Conservation (phyloP, 805 yeast species). For the Kockiozyma suomiensis region DNA sequence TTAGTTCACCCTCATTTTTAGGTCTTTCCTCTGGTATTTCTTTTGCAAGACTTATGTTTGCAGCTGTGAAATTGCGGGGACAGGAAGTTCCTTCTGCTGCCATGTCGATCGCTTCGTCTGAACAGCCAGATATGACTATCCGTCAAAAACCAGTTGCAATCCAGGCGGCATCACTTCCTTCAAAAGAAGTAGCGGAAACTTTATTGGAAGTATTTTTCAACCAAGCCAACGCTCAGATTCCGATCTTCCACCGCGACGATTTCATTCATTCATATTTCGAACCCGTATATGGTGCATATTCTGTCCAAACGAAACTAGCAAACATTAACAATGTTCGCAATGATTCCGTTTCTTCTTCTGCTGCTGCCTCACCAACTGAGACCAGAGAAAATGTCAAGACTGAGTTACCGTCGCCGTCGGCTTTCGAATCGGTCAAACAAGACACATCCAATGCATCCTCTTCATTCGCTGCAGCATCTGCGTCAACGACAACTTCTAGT, state of each 20-base stretch:
- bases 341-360: conserved; percentile 19
- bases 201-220: conserved; percentile 68
- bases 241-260: conserved; percentile 78
- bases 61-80: conserved; percentile 62
- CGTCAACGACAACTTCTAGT: background rate
- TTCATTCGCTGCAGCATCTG: background rate
- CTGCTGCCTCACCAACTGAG: conserved; percentile 13
- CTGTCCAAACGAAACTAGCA: conserved; percentile 58
- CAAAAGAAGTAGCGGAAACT: conserved; percentile 68
- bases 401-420: conserved; percentile 12
- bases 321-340: conserved; percentile 32
- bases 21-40: conserved; percentile 56
- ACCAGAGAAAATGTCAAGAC: conserved; percentile 17
- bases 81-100: conserved; percentile 38
- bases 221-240: conserved; percentile 80
- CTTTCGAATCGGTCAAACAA: background rate
- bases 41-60: conserved; percentile 73
- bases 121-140: conserved; percentile 35
- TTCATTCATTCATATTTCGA: conserved; percentile 67
- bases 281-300: conserved; percentile 77
- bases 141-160: conserved; percentile 32
- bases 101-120: conserved; percentile 30
- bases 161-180: conserved; percentile 60
- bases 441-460: background rate
- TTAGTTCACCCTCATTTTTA: conserved; percentile 37